Evolutionary conservation across 768 basidiomycete species (phyloP).

Genomic region (Dacryopinax primogenitus): DNA sequence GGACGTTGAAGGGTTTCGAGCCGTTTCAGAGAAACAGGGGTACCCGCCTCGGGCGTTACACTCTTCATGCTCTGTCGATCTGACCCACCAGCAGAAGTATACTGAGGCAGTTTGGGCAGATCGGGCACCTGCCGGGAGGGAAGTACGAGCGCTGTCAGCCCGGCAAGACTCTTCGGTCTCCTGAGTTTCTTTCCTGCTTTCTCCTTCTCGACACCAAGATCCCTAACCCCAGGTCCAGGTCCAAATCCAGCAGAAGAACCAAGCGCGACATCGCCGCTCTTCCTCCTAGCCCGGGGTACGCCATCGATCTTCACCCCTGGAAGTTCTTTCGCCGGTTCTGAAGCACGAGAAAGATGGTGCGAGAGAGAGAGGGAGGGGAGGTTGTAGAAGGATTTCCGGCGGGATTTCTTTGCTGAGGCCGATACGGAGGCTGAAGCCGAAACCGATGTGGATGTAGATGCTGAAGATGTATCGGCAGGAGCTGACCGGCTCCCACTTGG

Average conservation of each 20-base stretch:
- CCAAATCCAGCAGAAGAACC: too few relatives aligned
- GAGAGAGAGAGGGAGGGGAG: background rate
- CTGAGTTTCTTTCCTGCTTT: background rate
- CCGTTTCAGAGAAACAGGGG: background rate
- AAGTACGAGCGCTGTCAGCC: background rate
- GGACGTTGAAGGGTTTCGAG: background rate
- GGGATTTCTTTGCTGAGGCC: background rate
- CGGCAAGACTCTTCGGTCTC: conserved; percentile 3
- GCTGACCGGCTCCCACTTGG: too few relatives aligned
- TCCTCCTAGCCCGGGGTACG: background rate
- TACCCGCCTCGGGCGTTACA: too few relatives aligned
- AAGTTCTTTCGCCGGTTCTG: background rate
- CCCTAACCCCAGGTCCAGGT: too few relatives aligned
- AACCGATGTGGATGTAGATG: too few relatives aligned
- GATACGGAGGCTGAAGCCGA: too few relatives aligned
- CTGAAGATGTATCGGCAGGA: too few relatives aligned
- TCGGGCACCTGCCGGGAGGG: background rate
- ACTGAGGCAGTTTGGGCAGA: too few relatives aligned
- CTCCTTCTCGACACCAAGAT: too few relatives aligned
- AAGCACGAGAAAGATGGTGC: background rate
- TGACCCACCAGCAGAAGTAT: too few relatives aligned
- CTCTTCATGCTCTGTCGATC: too few relatives aligned
- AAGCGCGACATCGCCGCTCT: too few relatives aligned
- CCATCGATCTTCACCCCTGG: conserved; percentile 6
- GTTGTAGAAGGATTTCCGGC: conserved; percentile 1